Conservation (phyloP, 2,329 filamentous ascomycete species). For the Drechslerella coelobrocha region DNA sequence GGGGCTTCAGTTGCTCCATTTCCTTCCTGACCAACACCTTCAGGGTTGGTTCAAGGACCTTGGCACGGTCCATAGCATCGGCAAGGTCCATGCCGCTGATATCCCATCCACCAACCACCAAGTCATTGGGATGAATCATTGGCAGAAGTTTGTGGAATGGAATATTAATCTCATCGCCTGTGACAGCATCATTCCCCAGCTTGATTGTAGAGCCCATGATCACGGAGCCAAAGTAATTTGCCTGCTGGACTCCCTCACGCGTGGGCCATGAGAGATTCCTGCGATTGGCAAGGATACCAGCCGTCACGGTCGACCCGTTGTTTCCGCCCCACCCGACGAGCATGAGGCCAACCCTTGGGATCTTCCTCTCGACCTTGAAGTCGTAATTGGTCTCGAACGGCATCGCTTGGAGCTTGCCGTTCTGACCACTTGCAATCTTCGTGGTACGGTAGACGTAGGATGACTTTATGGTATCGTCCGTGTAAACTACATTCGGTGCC, state of each 20-base stretch:
- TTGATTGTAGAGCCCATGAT: slow-evolving; percentile 98
- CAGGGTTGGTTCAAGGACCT: slow-evolving; percentile 92
- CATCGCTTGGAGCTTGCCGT: slow-evolving; percentile 80
- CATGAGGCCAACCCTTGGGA: slow-evolving; percentile 96
- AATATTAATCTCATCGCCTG: slow-evolving; percentile 89
- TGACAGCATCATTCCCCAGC: slow-evolving; percentile 85
- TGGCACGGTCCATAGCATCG: slow-evolving; percentile 91
- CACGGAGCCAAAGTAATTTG: slow-evolving; percentile 98
- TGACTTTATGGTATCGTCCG: slow-evolving; percentile 83
- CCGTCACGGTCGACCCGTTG: slow-evolving; percentile 96
- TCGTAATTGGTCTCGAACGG: slow-evolving; percentile 91
- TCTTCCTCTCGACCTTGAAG: slow-evolving; percentile 94
- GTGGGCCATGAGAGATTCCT: slow-evolving; percentile 88
- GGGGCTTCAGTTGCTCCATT: slow-evolving; percentile 84
- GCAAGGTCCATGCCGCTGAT: slow-evolving; percentile 90
- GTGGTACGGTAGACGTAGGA: slow-evolving; percentile 98
- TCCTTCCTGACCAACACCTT: slow-evolving; percentile 91
- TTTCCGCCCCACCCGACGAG: slow-evolving; percentile 97
- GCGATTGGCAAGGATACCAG: slow-evolving; percentile 95
- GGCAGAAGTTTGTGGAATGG: slow-evolving; percentile 93
- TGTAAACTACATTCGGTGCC: slow-evolving; percentile 92
- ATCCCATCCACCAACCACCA: slow-evolving; percentile 95
- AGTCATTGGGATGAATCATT: slow-evolving; percentile 96
- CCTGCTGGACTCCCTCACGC: slow-evolving; percentile 79
- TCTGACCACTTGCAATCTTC: slow-evolving; percentile 72